These are phyloP conservation scores for Strombidium stylifer DNA, from an alignment of 73 alveolate genomes.

Conservation along the genomic window DNA sequence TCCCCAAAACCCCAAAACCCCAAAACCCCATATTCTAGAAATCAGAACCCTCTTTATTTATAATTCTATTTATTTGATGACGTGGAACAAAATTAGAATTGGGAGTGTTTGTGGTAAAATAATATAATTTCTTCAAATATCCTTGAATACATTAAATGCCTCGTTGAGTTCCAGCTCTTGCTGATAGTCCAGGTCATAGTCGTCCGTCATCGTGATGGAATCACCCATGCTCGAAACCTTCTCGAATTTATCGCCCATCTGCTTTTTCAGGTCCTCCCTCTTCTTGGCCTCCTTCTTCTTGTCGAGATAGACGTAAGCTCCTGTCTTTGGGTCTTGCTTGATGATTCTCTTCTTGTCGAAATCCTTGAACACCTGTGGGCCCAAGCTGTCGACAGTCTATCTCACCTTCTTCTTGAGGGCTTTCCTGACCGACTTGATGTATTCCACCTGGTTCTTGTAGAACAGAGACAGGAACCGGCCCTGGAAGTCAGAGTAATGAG, in stretches of 20 bases:
- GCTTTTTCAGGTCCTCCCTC: too few species aligned
- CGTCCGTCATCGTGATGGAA: background rate
- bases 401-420: conserved; percentile 44
- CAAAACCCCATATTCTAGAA: too few species aligned
- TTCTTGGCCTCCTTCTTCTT: conserved; percentile 2
- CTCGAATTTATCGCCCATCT: too few species aligned
- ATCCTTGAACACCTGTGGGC: conserved; percentile 54
- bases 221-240: background rate
- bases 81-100: too few species aligned
- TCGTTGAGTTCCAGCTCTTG: conserved; percentile 44
- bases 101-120: too few species aligned
- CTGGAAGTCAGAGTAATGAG: conserved; percentile 35
- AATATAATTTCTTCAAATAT: too few species aligned
- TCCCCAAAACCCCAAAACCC: too few species aligned
- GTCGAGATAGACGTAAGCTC: background rate
- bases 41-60: too few species aligned
- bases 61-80: too few species aligned
- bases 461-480: conserved; percentile 56
- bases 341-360: conserved; percentile 51
- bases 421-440: conserved; percentile 57
- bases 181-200: conserved; percentile 4
- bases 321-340: conserved; percentile 9
- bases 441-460: conserved; percentile 42
- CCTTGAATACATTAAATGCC: conserved; percentile 50
- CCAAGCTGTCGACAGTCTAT: conserved; percentile 54